Conservation (phyloP, 2,329 filamentous ascomycete species). For the Clarireedia monteithiana region DNA sequence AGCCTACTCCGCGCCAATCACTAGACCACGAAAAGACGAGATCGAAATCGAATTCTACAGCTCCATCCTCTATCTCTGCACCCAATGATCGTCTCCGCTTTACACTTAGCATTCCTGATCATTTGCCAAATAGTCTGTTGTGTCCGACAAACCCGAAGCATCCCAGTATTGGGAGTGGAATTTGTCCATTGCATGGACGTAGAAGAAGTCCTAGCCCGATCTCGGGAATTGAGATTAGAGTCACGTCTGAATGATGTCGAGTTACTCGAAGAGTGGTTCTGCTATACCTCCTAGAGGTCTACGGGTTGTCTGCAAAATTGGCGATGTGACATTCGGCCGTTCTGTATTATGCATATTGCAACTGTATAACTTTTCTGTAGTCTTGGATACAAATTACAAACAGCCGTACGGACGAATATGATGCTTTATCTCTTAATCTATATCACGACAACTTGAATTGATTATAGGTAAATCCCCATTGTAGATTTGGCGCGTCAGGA, state of each 20-base stretch:
- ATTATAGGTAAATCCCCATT: no score
- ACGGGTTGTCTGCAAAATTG: no score
- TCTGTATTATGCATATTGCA: no score
- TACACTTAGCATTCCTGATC: conserved; percentile 36
- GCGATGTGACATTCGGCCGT: no score
- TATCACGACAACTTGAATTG: no score
- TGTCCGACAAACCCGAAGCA: conserved; percentile 36
- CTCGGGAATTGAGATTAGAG: conserved; percentile 2
- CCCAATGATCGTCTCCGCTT: conserved; percentile 13
- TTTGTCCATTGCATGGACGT: conserved; percentile 36
- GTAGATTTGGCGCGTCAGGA: background rate
- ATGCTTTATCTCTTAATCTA: no score
- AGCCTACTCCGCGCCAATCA: background rate
- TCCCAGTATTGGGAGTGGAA: conserved; percentile 29
- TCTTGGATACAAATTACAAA: no score
- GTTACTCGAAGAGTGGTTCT: background rate
- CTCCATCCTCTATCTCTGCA: background rate
- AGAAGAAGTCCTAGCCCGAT: conserved; percentile 17
- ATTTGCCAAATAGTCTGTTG: conserved; percentile 35
- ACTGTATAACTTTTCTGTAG: no score
- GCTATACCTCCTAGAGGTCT: no score
- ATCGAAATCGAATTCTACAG: background rate
- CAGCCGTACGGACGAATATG: no score
- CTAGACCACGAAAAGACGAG: background rate
- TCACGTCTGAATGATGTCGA: background rate